A percentile compares a stretch with the other conserved stretches of the same genome.
These are phyloP conservation scores for Oryza coarctata DNA, from an alignment of 176 grass and related monocot species.

Conservation along the genomic window DNA sequence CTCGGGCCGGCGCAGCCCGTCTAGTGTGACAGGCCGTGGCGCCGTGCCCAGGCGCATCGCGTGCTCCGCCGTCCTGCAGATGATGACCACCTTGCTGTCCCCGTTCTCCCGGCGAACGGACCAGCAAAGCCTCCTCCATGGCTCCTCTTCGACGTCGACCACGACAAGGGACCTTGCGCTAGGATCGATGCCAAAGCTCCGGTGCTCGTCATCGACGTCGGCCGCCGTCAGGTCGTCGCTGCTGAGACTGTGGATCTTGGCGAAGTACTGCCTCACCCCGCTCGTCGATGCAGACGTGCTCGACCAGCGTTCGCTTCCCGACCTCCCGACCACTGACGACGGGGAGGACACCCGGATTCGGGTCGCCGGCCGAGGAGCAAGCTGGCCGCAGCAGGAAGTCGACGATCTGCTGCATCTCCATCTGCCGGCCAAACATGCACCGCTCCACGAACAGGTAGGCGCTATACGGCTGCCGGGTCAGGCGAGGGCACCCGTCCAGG, in stretches of 20 bases:
- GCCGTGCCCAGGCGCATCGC: too few species aligned
- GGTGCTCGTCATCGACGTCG: neutral
- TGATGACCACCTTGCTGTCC: neutral
- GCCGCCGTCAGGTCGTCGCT: neutral
- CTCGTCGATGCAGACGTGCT: neutral
- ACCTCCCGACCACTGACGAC: neutral
- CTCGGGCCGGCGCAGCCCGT: too few species aligned
- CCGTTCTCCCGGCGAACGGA: neutral
- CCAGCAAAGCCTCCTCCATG: neutral
- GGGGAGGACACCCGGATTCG: neutral
- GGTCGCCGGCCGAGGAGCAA: neutral
- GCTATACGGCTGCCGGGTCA: conserved; percentile 1
- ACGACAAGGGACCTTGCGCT: neutral
- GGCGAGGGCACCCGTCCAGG: neutral
- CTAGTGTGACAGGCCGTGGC: too few species aligned
- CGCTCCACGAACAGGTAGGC: conserved; percentile 14
- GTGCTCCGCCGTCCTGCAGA: too few species aligned
- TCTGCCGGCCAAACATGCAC: conserved; percentile 29
- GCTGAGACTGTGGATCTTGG: neutral
- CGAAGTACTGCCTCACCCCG: neutral
- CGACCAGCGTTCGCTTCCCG: conserved; percentile 12
- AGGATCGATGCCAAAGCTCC: too few species aligned
- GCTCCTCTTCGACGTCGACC: neutral
- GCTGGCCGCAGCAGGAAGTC: neutral
- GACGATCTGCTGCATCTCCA: conserved; percentile 11